Evolutionary conservation across 164 flowering plant species (phyloP), one percentile per base, ranked within the genome.

Genomic region (Taxillus chinensis): DNA sequence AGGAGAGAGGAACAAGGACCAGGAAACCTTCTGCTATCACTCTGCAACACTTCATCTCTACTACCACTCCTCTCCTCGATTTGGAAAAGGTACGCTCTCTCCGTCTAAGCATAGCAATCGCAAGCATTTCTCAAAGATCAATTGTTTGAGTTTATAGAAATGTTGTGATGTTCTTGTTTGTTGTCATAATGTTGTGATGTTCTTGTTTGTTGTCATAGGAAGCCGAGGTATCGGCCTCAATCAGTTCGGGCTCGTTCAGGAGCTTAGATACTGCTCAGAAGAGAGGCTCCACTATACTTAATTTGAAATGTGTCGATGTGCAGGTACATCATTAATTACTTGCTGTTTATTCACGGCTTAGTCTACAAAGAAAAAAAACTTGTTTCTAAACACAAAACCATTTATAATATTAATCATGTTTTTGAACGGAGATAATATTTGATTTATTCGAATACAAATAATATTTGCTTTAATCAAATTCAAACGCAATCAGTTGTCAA

Each of bases 261-360:
- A 89, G 70, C 60, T 67, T 86, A 60, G 97, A 83, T 37, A 61
- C 79, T 62, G 91, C 96, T 69, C 90, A 85, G 64, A 87, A 78
- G 79, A 81, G 76, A 67, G 97, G 96, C 50, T 86, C 93, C 39
- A 70, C 82, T 0, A 80, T 95, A 57, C 89, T 90, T 55, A 95
- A 95, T 75, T 80, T 95, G 82, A 95, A 95, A 72, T 95, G 99
- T 63, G 81, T 84, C 2, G 97, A 91, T 76, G 93, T 77, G 70
- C 92, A 91, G 96, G 99, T 93, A 27, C 27, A 27, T 27, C 27
- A 27, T 27, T 27, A 27, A 27, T 27, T 27, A 27, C 27, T 27
- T 27, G 27, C 27, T 27, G 27, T 27, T 27, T 27, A 27, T 27
- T 27, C 27, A 27, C 27, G 27, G 27, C 27, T 27, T 27, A 27